Evolutionary conservation across 306 rosid genomes (phyloP).

Genomic region (Begonia peltatifolia): DNA sequence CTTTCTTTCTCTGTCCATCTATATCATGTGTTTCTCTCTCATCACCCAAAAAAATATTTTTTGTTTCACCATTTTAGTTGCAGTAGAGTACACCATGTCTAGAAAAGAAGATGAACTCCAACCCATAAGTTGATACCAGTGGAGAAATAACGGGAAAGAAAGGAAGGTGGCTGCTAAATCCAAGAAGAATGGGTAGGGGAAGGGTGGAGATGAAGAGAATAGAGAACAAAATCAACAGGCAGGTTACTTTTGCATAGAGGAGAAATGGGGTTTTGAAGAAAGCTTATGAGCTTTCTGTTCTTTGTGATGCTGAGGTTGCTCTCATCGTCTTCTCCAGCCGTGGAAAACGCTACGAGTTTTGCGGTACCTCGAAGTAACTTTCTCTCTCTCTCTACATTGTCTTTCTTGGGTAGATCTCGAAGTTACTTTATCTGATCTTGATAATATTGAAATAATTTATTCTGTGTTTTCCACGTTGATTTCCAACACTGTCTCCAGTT

Average conservation of each 20-base stretch:
- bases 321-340: slow-evolving; percentile 83
- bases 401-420: no score
- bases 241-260: slow-evolving; percentile 83
- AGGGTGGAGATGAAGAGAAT: slow-evolving; percentile 92
- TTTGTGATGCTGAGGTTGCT: slow-evolving; percentile 92
- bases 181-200: slow-evolving; percentile 65
- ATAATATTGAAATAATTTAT: no score
- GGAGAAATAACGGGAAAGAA: slow-evolving; percentile 13
- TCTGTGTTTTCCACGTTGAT: no score
- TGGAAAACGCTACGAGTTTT: slow-evolving; percentile 88
- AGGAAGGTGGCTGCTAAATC: no score
- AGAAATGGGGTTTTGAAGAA: slow-evolving; percentile 87
- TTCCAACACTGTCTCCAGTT: no score
- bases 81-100: slow-evolving; percentile 31
- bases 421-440: no score
- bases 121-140: slow-evolving; percentile 9
- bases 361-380: slow-evolving; percentile 56
- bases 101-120: slow-evolving; percentile 39
- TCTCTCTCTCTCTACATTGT: slow-evolving; percentile 5
- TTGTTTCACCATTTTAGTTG: slow-evolving; percentile 48
- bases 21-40: slow-evolving; percentile 24
- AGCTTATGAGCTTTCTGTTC: slow-evolving; percentile 86
- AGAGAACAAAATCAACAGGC: slow-evolving; percentile 98
- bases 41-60: slow-evolving; percentile 18
- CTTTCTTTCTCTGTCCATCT: slow-evolving; percentile 13